These are phyloP conservation scores for Diplodia corticola DNA, from an alignment of 2,329 filamentous ascomycete genomes.

Conservation along the genomic window DNA sequence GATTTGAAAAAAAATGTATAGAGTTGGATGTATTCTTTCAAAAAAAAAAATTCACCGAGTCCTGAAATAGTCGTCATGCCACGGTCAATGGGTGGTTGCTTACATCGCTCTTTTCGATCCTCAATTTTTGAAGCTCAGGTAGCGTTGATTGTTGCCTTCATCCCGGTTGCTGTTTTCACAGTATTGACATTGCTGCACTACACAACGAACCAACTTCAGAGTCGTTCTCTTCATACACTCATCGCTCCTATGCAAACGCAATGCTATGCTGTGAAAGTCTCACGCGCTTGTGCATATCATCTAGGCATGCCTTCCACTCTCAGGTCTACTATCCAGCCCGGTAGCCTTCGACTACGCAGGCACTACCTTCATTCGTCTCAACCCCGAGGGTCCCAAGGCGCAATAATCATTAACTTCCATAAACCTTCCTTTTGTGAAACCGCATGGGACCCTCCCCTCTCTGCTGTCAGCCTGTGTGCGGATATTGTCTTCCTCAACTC, in stretches of 20 bases:
- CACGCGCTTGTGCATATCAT: background rate
- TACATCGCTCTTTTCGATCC: background rate
- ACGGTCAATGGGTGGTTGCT: background rate
- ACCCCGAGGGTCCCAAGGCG: background rate
- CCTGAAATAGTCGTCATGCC: background rate
- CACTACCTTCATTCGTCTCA: background rate
- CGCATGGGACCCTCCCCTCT: too few species aligned
- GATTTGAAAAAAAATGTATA: background rate
- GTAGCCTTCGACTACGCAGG: background rate
- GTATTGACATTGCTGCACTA: background rate
- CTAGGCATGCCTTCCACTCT: background rate
- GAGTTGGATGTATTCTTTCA: background rate
- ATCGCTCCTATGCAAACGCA: background rate
- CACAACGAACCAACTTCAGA: conserved; percentile 4
- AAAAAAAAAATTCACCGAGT: background rate
- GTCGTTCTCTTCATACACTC: background rate
- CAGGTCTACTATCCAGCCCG: background rate
- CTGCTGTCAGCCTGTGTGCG: too few species aligned
- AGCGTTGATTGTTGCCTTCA: background rate
- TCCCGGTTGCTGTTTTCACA: background rate
- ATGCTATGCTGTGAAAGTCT: background rate
- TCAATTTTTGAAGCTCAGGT: background rate
- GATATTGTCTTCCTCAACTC: conserved; percentile 43
- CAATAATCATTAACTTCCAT: background rate
- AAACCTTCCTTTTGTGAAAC: background rate